Conservation (phyloP, 2,329 filamentous ascomycete species). For the Emergomyces orientalis region DNA sequence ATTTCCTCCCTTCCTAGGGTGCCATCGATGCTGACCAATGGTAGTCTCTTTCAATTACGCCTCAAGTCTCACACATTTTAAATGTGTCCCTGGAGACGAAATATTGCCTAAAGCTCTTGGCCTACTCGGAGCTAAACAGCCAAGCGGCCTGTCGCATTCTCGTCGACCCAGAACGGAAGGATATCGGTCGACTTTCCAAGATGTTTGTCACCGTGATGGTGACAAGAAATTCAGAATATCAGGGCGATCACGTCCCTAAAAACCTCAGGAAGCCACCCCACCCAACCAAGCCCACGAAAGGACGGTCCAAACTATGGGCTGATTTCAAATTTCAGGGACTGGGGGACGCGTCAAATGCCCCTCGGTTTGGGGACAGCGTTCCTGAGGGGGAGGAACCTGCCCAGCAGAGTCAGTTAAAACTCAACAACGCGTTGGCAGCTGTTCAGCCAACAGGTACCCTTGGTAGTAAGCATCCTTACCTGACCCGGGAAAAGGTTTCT, state of each 20-base stretch:
- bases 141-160: constrained; percentile 19
- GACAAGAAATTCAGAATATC: constrained; percentile 15
- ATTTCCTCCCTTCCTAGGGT: not conserved
- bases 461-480: constrained; percentile 17
- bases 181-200: constrained; percentile 15
- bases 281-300: constrained; percentile 16
- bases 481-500: constrained; percentile 23
- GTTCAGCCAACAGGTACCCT: constrained; percentile 6
- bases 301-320: constrained; percentile 25
- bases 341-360: constrained; percentile 22
- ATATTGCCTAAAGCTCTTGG: constrained; percentile 15
- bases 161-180: constrained; percentile 15
- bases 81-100: constrained; percentile 10
- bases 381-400: not conserved
- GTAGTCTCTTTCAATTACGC: constrained; percentile 17
- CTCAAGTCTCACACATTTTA: constrained; percentile 17
- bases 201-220: constrained; percentile 20
- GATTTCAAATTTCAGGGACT: constrained; percentile 25
- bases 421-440: not conserved
- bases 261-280: constrained; percentile 18
- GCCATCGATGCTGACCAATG: constrained; percentile 4
- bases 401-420: not conserved
- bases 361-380: constrained; percentile 13
- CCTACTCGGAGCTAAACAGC: constrained; percentile 18
- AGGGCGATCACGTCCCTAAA: constrained; percentile 11